Evolutionary conservation across 2,329 filamentous ascomycete genomes (phyloP), one percentile per base, ranked within the genome.

Genomic region (Curvularia sp.): DNA sequence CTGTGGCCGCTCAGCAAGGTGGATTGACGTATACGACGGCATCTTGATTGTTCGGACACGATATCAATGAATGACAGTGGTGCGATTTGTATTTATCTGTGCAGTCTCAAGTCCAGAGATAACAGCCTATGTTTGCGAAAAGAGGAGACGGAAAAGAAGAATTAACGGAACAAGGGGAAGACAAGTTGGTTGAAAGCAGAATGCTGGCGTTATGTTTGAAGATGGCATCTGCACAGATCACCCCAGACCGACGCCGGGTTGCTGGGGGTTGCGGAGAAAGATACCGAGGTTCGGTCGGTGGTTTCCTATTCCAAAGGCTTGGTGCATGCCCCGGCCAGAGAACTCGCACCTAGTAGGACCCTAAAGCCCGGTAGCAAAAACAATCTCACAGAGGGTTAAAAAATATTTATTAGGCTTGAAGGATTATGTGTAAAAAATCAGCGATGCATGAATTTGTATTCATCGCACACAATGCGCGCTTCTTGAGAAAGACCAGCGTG

Each of bases 1-100:
- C 53, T 77, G 82, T 9, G 89, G 89, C 49, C 89, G 83, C 77
- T 90, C 83, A 52, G 85, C 86, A 58, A 92, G 85, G 61, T 86
- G 80, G 61, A 90, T 70, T 4, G 78, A 75, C 47, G 75, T 80
- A 68, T 77, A 80, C 12, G 75, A 77, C n/a, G 73, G 79, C 74
- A 76, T 76, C 41, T 38, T 65, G 57, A 13, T 24, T 35, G 13
- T 26, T 22, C 8, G 31, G 31, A 13, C 8, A 30, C 30, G 20
- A 49, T 10, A 26, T 22, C 7, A 31, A 53, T 10, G 2, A 1
- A 38, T 18, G 24, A n/a, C 5, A 0, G 9, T 33, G 28, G 28
- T 18, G 15, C 24, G 18, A 18, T 46, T 12, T 0, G 5, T 41
- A 18, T 26, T 24, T 9, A 10, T 30, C 13, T 18, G 8, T 33